Percentiles rank a stretch among this genome's conserved stretches.
These are phyloP conservation scores for Neurospora intermedia DNA, from an alignment of 495 filamentous ascomycete species.

Conservation along the genomic window DNA sequence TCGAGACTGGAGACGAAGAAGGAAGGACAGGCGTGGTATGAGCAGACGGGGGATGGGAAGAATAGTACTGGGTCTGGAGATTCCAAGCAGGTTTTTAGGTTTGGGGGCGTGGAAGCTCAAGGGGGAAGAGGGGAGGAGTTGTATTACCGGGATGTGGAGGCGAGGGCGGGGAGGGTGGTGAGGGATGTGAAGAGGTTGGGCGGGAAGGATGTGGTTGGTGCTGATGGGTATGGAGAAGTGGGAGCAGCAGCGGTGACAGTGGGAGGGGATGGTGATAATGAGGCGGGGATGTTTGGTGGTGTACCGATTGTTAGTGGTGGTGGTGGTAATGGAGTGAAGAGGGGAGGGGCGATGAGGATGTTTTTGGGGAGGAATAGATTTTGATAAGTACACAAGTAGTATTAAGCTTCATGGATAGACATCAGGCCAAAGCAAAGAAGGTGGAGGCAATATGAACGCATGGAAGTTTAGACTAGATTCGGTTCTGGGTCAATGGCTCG, in stretches of 20 bases:
- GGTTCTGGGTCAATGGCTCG: neutral
- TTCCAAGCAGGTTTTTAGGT: constrained; percentile 44
- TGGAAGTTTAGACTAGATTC: neutral
- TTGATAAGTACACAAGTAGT: neutral
- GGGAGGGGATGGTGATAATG: neutral
- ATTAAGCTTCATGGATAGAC: neutral
- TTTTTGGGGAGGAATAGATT: constrained; percentile 7
- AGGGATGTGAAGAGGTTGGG: constrained; percentile 19
- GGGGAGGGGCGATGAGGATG: constrained; percentile 7
- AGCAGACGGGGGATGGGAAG: constrained; percentile 33
- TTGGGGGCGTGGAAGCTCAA: constrained; percentile 21
- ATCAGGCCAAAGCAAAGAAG: neutral
- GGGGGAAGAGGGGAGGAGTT: neutral
- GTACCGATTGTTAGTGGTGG: neutral
- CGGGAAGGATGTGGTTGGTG: neutral
- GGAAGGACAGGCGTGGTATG: constrained; percentile 45
- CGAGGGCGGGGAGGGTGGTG: constrained; percentile 16
- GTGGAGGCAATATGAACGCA: neutral
- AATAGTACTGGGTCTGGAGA: constrained; percentile 40
- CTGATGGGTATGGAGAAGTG: neutral
- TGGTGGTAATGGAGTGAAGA: neutral
- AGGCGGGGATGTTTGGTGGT: neutral
- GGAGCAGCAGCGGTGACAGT: neutral
- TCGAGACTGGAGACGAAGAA: constrained; percentile 39
- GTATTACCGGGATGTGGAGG: constrained; percentile 3